These are phyloP conservation scores for Ophiostoma sp. DNA, from an alignment of 2,329 filamentous ascomycete species.

Conservation along the genomic window DNA sequence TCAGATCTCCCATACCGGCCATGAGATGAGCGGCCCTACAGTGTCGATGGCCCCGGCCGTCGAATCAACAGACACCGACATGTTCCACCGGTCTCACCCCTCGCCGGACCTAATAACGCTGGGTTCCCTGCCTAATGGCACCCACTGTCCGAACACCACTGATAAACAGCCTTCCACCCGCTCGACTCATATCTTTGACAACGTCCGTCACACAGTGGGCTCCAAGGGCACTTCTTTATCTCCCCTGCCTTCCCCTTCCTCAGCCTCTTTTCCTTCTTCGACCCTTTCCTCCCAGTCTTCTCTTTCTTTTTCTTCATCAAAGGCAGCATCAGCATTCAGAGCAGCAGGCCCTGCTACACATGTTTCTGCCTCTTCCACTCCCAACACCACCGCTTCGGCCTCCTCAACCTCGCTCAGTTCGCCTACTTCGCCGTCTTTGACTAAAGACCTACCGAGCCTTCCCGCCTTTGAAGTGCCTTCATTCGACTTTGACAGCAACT, in stretches of 20 bases:
- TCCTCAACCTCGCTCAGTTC: not conserved
- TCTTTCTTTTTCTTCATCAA: slow-evolving; percentile 20
- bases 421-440: slow-evolving; percentile 17
- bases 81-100: slow-evolving; percentile 37
- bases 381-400: slow-evolving; percentile 13
- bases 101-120: slow-evolving; percentile 32
- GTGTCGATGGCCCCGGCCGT: slow-evolving; percentile 40
- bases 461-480: slow-evolving; percentile 49
- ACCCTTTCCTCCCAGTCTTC: not conserved
- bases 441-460: slow-evolving; percentile 37
- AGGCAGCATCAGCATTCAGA: slow-evolving; percentile 19
- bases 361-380: slow-evolving; percentile 19
- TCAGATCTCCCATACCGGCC: slow-evolving; percentile 25
- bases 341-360: slow-evolving; percentile 17
- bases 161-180: slow-evolving; percentile 18
- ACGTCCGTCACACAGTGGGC: slow-evolving; percentile 22
- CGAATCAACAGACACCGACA: slow-evolving; percentile 33
- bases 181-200: slow-evolving; percentile 18
- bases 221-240: slow-evolving; percentile 10
- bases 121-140: slow-evolving; percentile 26
- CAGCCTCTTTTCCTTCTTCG: not conserved
- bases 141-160: not conserved
- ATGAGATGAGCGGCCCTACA: slow-evolving; percentile 43
- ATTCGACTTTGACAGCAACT: slow-evolving; percentile 47
- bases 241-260: slow-evolving; percentile 6